A percentile compares a stretch with the other conserved stretches of the same genome.
These are phyloP conservation scores for Laburnicola sp. DNA, from an alignment of 2,329 filamentous ascomycete genomes.

Conservation along the genomic window DNA sequence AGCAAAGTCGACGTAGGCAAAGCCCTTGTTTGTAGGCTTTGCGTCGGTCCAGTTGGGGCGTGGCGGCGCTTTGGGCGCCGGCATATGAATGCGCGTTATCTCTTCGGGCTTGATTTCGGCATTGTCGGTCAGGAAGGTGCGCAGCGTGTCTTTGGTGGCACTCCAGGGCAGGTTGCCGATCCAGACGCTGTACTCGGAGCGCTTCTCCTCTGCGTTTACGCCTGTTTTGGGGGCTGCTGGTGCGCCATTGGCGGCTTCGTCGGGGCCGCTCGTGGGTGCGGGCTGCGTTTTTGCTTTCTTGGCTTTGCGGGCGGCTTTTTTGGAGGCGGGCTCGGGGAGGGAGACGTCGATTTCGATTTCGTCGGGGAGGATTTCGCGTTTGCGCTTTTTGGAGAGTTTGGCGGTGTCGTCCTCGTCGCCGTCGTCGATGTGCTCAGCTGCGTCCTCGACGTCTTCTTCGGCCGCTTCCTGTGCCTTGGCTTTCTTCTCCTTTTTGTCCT, in stretches of 20 bases:
- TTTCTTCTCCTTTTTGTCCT: slow-evolving; percentile 34
- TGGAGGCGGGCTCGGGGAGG: slow-evolving; percentile 92
- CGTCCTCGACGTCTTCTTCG: slow-evolving; percentile 4
- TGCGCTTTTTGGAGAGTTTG: slow-evolving; percentile 50
- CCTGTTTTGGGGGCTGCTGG: slow-evolving; percentile 35
- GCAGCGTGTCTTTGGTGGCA: slow-evolving; percentile 72
- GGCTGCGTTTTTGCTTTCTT: slow-evolving; percentile 73
- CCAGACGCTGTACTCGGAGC: slow-evolving; percentile 87
- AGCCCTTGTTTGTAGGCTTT: slow-evolving; percentile 79
- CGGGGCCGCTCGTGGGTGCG: slow-evolving; percentile 19
- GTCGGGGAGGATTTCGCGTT: slow-evolving; percentile 61
- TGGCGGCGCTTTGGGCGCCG: slow-evolving; percentile 53
- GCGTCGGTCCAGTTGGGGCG: slow-evolving; percentile 46
- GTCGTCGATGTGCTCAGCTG: slow-evolving; percentile 13
- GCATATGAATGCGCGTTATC: slow-evolving; percentile 85
- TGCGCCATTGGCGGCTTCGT: slow-evolving; percentile 25
- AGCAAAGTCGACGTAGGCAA: slow-evolving; percentile 92
- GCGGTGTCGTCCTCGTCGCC: slow-evolving; percentile 20
- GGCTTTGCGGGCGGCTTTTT: slow-evolving; percentile 84
- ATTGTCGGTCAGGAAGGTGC: slow-evolving; percentile 76
- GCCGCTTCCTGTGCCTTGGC: slow-evolving; percentile 28
- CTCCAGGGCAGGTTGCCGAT: slow-evolving; percentile 93
- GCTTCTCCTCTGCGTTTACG: slow-evolving; percentile 50
- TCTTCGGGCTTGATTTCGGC: slow-evolving; percentile 62
- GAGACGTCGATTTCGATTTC: slow-evolving; percentile 85